These are phyloP conservation scores for Brassica cretica DNA, from an alignment of 345 rosid species.

Conservation along the genomic window DNA sequence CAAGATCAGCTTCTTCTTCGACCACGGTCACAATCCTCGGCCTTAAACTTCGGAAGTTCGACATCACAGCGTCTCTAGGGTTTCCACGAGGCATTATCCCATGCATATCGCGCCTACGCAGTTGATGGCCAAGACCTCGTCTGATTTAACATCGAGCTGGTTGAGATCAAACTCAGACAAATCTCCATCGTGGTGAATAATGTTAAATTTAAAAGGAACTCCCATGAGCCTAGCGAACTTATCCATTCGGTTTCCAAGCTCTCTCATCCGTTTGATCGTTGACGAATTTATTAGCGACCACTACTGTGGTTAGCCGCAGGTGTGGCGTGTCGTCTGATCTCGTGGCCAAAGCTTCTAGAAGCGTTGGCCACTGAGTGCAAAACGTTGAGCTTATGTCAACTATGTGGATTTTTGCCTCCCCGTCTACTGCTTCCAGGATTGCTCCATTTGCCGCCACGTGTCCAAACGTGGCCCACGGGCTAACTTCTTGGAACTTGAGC, in stretches of 20 bases:
- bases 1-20: conserved; percentile 93
- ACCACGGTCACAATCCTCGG: conserved; percentile 78
- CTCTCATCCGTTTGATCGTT: conserved; percentile 69
- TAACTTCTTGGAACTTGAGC: conserved; percentile 86
- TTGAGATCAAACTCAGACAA: conserved; percentile 61
- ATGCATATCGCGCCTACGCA: conserved; percentile 68
- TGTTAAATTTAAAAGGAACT: conserved; percentile 83
- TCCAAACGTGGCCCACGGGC: conserved; percentile 97
- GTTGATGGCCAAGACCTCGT: conserved; percentile 84
- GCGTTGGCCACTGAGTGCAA: conserved; percentile 98
- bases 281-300: conserved; percentile 40
- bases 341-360: conserved; percentile 91
- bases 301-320: conserved; percentile 67
- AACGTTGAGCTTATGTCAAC: conserved; percentile 86
- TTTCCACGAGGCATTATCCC: conserved; percentile 49
- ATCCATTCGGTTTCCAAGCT: conserved; percentile 84
- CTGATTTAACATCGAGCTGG: conserved; percentile 55
- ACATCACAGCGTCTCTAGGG: conserved; percentile 65
- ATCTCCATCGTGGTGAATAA: conserved; percentile 75
- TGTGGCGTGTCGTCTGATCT: conserved; percentile 90
- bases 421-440: conserved; percentile 87
- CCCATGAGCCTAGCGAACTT: conserved; percentile 99
- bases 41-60: conserved; percentile 57
- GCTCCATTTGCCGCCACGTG: conserved; percentile 94
- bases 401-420: conserved; percentile 76